Base-by-base conservation (phyloP, 768 basidiomycete species). In the Pleurotus tuoliensis region DNA sequence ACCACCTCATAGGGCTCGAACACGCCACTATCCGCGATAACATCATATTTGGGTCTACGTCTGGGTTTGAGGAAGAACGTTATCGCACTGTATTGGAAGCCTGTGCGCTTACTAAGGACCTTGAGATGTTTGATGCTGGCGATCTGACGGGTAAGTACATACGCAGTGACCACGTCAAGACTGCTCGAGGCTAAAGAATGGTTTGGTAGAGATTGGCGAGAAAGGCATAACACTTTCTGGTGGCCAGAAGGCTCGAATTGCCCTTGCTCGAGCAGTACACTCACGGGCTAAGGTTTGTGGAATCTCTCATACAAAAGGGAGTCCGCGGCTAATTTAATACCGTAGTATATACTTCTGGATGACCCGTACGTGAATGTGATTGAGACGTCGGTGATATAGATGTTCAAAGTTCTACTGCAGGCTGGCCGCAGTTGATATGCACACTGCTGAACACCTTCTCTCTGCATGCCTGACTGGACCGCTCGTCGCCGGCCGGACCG, bases 21-120 rank as follows among this genome's bases (percentile, higher is more conserved):
- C 87, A 91, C 66, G 89, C 87, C 1, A 88, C 89, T 0, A 90
- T 94, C 56, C 76, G 82, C 18, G 90, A 91, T 56, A 92, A 92
- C 64, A 89, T 95, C 60, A 67, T 90, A 12, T 95, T 92, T 69
- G 84, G 85, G 1, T 77, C 82, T 1, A 69, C 76, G 3, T 76
- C 73, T 60, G 82, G 82, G 2, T 85, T 78, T 64, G 79, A 90
- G 62, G 75, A 78, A 58, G 67, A 68, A n/a, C 77, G 91, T 5
- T 93, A 92, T 66, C 70, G 82, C 16, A 66, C 73, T 1, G 87
- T 90, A 16, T 66, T 94, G 9, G 81, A 89, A 5, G 88, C 87
- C 1, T 94, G 93, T 66, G 86, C 88, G 1, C 74, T 94, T 20
- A 64, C 68, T n/a, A 79, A 76, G 15, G 93, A 94, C 66, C 73